Percentiles rank a stretch among this genome's conserved stretches.
phyloP scores from a whole-genome alignment of 169 alveolate species.

The Theileria equi region DNA sequence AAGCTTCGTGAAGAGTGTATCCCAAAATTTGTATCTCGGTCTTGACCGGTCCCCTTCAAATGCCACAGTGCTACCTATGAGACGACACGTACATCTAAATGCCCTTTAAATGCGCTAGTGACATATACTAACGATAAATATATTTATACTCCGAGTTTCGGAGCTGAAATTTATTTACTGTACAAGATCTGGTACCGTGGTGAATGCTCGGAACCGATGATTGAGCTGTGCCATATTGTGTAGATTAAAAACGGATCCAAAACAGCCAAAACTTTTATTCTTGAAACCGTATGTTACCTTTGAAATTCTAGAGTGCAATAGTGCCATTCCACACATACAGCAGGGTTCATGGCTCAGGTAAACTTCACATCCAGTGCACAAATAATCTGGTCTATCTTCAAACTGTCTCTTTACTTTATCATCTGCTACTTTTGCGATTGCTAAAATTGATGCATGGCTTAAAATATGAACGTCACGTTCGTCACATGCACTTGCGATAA shows the following conservation, averaged over 20 bases:
- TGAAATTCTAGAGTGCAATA: conserved; percentile 89
- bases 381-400: conserved; percentile 65
- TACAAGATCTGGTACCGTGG: conserved; percentile 15
- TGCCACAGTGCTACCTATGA: too few species aligned
- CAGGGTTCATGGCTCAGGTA: conserved; percentile 90
- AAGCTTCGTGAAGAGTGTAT: too few species aligned
- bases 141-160: too few species aligned
- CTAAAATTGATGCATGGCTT: conserved; percentile 75
- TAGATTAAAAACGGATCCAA: conserved; percentile 72
- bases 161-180: not conserved
- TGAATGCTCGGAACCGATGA: conserved; percentile 77
- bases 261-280: conserved; percentile 70
- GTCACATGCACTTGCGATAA: conserved; percentile 76
- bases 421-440: conserved; percentile 67
- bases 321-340: conserved; percentile 96
- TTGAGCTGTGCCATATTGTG: conserved; percentile 72
- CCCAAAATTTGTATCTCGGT: too few species aligned
- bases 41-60: too few species aligned
- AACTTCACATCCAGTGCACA: conserved; percentile 80
- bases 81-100: too few species aligned
- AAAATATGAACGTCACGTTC: conserved; percentile 67
- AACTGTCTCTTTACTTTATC: conserved; percentile 27
- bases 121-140: too few species aligned
- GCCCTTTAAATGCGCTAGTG: too few species aligned
- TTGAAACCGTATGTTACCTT: conserved; percentile 78